phyloP scores from a whole-genome alignment of 2,329 filamentous ascomycete species.

The Neofusicoccum parvum region DNA sequence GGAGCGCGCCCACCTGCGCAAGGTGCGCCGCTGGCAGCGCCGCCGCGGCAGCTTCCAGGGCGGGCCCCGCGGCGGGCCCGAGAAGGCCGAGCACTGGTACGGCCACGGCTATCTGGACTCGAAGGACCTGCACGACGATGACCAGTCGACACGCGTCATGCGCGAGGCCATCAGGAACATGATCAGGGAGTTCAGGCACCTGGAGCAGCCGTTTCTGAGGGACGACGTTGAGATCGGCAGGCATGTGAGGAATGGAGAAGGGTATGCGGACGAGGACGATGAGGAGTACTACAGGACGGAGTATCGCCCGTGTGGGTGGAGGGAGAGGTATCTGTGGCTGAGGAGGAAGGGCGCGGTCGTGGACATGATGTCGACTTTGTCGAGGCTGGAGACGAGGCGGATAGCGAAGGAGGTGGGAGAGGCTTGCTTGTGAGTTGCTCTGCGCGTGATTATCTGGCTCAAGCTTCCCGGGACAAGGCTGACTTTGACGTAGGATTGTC shows the following conservation, averaged over 20 bases:
- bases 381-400: conserved; percentile 41
- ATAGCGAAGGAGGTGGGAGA: conserved; percentile 36
- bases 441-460: not conserved
- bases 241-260: conserved; percentile 23
- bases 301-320: conserved; percentile 38
- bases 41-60: conserved; percentile 17
- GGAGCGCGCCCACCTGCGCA: conserved; percentile 40
- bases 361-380: conserved; percentile 38
- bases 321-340: conserved; percentile 42
- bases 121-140: conserved; percentile 33
- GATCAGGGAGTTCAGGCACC: conserved; percentile 37
- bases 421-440: conserved; percentile 11
- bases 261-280: conserved; percentile 33
- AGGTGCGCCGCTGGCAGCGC: conserved; percentile 27
- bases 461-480: not conserved
- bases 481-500: conserved; percentile 7
- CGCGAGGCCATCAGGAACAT: conserved; percentile 38
- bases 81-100: conserved; percentile 27
- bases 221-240: conserved; percentile 20
- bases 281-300: conserved; percentile 32
- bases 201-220: conserved; percentile 44
- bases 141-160: conserved; percentile 40
- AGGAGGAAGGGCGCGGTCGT: conserved; percentile 39
- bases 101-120: conserved; percentile 24
- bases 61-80: conserved; percentile 16